Percentiles rank a stretch among this genome's conserved stretches.
Conservation (phyloP, 306 rosid genomes). For the Glycine soja region DNA sequence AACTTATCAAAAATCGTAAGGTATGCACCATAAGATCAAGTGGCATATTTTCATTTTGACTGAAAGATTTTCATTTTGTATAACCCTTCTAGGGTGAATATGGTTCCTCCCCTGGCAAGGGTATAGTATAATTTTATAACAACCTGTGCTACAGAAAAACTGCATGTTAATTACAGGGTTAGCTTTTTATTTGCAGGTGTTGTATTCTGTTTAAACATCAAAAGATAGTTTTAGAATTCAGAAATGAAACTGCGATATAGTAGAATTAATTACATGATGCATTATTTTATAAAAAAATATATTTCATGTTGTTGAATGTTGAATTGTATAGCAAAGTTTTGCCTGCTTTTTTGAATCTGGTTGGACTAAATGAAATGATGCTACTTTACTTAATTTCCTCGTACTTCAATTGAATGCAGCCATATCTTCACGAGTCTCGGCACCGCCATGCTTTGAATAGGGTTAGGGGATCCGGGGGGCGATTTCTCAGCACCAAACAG, state of each 20-base stretch:
- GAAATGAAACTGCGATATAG: too few species aligned
- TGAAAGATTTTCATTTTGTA: not conserved
- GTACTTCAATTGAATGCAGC: slow-evolving; percentile 61
- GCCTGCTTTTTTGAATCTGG: slow-evolving; percentile 5
- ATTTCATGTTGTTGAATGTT: not conserved
- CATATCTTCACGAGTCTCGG: slow-evolving; percentile 96
- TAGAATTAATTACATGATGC: not conserved
- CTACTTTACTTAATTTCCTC: not conserved
- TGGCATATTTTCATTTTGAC: too few species aligned
- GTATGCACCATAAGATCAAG: slow-evolving; percentile 45
- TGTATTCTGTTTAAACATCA: too few species aligned
- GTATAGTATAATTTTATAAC: not conserved
- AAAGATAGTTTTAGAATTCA: too few species aligned
- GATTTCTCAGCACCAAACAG: slow-evolving; percentile 81
- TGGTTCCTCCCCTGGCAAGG: not conserved
- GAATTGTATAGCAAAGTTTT: slow-evolving; percentile 8
- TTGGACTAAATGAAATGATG: not conserved
- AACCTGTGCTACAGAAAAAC: too few species aligned
- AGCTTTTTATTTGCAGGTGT: too few species aligned
- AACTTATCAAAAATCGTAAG: slow-evolving; percentile 78
- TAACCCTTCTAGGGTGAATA: too few species aligned
- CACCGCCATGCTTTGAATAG: slow-evolving; percentile 88
- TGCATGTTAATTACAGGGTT: too few species aligned
- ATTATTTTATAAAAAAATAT: not conserved
- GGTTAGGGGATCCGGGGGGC: slow-evolving; percentile 89